These are phyloP conservation scores for Malus sylvestris DNA, from an alignment of 306 rosid genomes.

Conservation along the genomic window DNA sequence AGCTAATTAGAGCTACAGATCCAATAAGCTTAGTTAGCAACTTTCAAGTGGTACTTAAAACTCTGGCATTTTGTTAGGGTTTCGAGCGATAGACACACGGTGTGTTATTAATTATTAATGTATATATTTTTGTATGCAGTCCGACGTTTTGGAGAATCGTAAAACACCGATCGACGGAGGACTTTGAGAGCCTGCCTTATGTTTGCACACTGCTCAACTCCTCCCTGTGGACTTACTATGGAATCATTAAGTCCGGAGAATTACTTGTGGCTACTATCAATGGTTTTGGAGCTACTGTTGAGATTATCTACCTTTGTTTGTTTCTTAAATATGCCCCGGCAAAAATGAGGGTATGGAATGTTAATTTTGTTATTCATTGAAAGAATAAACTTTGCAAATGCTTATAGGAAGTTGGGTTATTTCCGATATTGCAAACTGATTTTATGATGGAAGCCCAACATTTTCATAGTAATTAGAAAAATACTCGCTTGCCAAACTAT, in stretches of 20 bases:
- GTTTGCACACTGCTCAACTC: slow-evolving; percentile 57
- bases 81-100: too few species aligned
- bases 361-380: background rate
- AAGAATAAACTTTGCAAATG: too few species aligned
- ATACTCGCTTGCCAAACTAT: too few species aligned
- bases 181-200: slow-evolving; percentile 61
- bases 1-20: background rate
- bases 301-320: slow-evolving; percentile 38
- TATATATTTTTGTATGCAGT: background rate
- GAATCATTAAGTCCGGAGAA: slow-evolving; percentile 44
- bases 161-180: slow-evolving; percentile 39
- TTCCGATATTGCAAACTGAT: too few species aligned
- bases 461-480: too few species aligned
- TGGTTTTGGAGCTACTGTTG: slow-evolving; percentile 51
- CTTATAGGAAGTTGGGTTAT: too few species aligned
- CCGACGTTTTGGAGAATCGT: slow-evolving; percentile 44
- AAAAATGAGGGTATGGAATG: slow-evolving; percentile 26
- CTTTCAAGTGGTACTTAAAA: too few species aligned
- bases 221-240: slow-evolving; percentile 65
- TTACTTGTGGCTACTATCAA: slow-evolving; percentile 57
- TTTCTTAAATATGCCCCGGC: slow-evolving; percentile 48
- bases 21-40: too few species aligned
- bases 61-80: too few species aligned
- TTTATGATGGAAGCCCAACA: too few species aligned
- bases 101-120: too few species aligned